These are phyloP conservation scores for Pinus albicaulis DNA, from an alignment of 75 land plant species.

Conservation along the genomic window DNA sequence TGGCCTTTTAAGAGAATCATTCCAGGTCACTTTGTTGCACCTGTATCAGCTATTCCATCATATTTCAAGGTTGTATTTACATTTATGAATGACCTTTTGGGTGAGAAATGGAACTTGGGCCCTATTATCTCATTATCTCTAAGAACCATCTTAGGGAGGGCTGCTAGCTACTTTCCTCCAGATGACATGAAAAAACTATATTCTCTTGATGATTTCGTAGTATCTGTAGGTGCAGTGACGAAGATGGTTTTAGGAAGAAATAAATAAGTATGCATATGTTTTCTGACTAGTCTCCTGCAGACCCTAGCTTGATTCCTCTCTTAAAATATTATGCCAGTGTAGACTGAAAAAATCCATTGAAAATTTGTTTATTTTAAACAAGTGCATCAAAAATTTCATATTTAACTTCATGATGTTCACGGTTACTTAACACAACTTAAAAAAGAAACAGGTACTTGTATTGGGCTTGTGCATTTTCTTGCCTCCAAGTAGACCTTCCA, in stretches of 20 bases:
- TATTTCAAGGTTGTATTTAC: constrained; percentile 89
- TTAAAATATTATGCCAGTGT: background rate
- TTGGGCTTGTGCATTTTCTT: background rate
- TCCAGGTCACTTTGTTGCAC: constrained; percentile 93
- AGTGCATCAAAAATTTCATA: background rate
- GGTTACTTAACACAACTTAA: background rate
- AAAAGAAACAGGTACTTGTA: background rate
- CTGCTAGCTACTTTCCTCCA: constrained; percentile 89
- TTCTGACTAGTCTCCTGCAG: background rate
- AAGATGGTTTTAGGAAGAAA: constrained; percentile 88
- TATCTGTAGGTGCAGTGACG: constrained; percentile 90
- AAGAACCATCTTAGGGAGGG: constrained; percentile 71
- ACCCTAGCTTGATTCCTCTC: background rate
- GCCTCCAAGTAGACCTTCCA: background rate
- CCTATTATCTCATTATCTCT: constrained; percentile 63
- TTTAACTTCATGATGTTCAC: background rate
- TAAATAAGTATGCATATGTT: constrained; percentile 4
- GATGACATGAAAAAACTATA: constrained; percentile 98
- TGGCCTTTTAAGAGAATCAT: constrained; percentile 94
- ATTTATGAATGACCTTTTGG: constrained; percentile 86
- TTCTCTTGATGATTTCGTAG: constrained; percentile 88
- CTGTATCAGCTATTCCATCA: constrained; percentile 71
- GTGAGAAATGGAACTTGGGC: constrained; percentile 40
- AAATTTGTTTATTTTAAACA: background rate
- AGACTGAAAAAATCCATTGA: no score